Evolutionary conservation across 345 rosid genomes (phyloP), one percentile per base, ranked within the genome.

Genomic region (Melastoma malabathricum): DNA sequence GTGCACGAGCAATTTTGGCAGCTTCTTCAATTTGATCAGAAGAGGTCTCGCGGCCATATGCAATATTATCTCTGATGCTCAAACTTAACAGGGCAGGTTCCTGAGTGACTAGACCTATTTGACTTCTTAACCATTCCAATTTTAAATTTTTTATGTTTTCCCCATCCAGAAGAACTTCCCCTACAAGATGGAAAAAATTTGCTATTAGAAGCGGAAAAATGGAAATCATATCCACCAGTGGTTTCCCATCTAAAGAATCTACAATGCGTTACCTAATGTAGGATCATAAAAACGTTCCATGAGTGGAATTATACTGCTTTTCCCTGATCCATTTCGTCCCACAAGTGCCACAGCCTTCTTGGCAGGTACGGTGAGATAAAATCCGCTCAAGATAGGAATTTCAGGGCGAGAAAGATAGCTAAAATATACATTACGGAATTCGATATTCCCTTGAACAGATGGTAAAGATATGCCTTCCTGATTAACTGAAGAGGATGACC

Each of bases 271-370:
- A 93, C 99, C 99, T 76, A 93, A 71, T 23, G 95, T 93, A 57
- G 99, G 99, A 76, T 88, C 99, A 76, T 93, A 93, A 72, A 93
- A 93, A 64, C 99, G 82, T 59, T 93, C 97, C 97, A 93, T 88
- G 14, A 93, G 81, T n/a, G 99, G 97, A 60, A 93, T 93, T 52
- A 93, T 88, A 65, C 97, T 93, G 74, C 97, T 88, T 64, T 93
- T 93, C 48, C 99, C 99, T 55, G 99, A 93, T 46, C 99, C 99
- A 63, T 88, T 93, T 80, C 98, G 78, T 57, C 99, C 99, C 67
- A 93, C 99, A 75, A 93, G 99, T 45, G 97, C 97, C 50, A 93
- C 90, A 3, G 97, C 76, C 61, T 88, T 93, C 69, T 85, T 88
- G 57, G 99, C 88, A 54, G 99, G 97, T 34, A 93, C 88, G 17